Evolutionary conservation across 1,284 basidiomycete genomes (phyloP).

Genomic region (Veloboletus limbatus): DNA sequence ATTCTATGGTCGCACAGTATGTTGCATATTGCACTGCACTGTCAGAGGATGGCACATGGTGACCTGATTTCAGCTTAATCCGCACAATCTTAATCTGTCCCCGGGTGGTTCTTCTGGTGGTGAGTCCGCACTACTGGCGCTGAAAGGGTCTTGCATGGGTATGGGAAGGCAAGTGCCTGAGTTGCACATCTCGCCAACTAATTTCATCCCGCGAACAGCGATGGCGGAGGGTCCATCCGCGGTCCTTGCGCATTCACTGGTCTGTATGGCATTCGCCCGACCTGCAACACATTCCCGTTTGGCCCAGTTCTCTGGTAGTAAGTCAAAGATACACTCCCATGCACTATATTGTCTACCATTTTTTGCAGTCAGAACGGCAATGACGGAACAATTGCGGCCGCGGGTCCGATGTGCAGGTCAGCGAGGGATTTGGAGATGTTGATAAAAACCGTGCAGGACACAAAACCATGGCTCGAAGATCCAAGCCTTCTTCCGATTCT

Average conservation of each 20-base stretch:
- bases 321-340: conserved; percentile 33
- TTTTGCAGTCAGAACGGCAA: conserved; percentile 37
- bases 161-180: conserved; percentile 45
- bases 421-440: conserved; percentile 44
- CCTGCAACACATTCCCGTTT: conserved; percentile 41
- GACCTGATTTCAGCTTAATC: conserved; percentile 36
- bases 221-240: conserved; percentile 36
- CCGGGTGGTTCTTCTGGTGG: conserved; percentile 53
- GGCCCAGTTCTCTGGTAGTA: conserved; percentile 13
- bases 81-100: conserved; percentile 43
- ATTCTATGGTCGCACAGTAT: conserved; percentile 42
- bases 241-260: conserved; percentile 41
- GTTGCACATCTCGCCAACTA: not conserved
- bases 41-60: not conserved
- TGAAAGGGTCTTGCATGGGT: conserved; percentile 50
- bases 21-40: not conserved
- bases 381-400: conserved; percentile 30
- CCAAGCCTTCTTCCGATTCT: conserved; percentile 40
- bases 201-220: conserved; percentile 17
- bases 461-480: conserved; percentile 43
- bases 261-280: conserved; percentile 46
- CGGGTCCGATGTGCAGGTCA: conserved; percentile 39
- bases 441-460: conserved; percentile 38
- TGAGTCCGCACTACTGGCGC: conserved; percentile 49
- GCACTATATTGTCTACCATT: conserved; percentile 16